Conservation (phyloP, 2,329 filamentous ascomycete species). For the Dactylellina drechsleri region DNA sequence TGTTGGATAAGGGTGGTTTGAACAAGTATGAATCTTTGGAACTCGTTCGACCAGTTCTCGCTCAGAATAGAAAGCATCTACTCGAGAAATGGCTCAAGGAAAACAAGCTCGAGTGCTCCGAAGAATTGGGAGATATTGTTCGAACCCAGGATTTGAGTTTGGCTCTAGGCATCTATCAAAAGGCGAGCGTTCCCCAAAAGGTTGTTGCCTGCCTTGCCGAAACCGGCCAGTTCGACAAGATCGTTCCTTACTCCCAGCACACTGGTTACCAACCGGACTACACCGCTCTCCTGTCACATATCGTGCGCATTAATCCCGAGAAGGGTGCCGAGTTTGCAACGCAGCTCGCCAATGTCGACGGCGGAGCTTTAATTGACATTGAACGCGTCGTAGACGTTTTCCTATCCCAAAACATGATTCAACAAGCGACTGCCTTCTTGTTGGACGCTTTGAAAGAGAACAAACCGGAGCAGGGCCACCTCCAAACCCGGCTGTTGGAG, state of each 20-base stretch:
- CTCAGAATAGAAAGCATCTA: slow-evolving; percentile 92
- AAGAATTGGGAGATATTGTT: slow-evolving; percentile 94
- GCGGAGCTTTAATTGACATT: slow-evolving; percentile 86
- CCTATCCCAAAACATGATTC: slow-evolving; percentile 96
- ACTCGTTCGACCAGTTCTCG: slow-evolving; percentile 88
- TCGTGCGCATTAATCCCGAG: slow-evolving; percentile 88
- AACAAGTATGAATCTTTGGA: slow-evolving; percentile 96
- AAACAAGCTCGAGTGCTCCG: slow-evolving; percentile 93
- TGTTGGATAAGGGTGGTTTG: slow-evolving; percentile 91
- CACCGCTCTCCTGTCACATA: slow-evolving; percentile 88
- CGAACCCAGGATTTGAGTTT: slow-evolving; percentile 88
- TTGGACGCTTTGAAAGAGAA: slow-evolving; percentile 96
- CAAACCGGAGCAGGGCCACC: slow-evolving; percentile 87
- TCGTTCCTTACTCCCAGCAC: slow-evolving; percentile 87
- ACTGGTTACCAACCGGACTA: slow-evolving; percentile 94
- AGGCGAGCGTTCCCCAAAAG: slow-evolving; percentile 90
- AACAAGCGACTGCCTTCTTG: slow-evolving; percentile 97
- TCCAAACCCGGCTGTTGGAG: slow-evolving; percentile 94
- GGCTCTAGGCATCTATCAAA: slow-evolving; percentile 87
- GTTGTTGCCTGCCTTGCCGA: slow-evolving; percentile 95
- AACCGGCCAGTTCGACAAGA: slow-evolving; percentile 96
- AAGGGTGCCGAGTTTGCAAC: slow-evolving; percentile 95
- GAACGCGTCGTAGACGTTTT: slow-evolving; percentile 97
- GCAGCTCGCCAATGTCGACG: slow-evolving; percentile 88
- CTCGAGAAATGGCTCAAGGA: slow-evolving; percentile 98